Base-by-base conservation (phyloP, 1,284 basidiomycete genomes). In the Phylloboletellus chloephorus region DNA sequence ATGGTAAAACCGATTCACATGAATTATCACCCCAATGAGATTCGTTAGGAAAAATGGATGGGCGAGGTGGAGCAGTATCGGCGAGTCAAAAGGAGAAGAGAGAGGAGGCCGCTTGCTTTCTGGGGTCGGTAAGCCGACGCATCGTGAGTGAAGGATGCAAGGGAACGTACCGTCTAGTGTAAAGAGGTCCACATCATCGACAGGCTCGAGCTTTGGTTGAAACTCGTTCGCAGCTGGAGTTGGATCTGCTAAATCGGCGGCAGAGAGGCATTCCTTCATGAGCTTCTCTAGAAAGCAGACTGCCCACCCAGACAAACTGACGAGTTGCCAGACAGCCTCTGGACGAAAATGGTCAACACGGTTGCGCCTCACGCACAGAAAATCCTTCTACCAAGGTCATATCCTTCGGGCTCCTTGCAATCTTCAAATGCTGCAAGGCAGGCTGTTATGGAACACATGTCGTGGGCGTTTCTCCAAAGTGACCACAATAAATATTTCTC, bases 281-380 rank as follows among this genome's bases (percentile, higher is more conserved):
- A 88, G 56, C 42, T 64, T 73, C 56, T 82, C 80, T n/a, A 78
- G 49, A 45, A 84, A 76, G 22, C 63, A 61, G 19, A 84, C 61
- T 33, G 75, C 58, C 81, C 82, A 88, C 12, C 61, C 63, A 1
- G 71, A 73, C 31, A 85, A 52, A 11, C 71, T 72, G 31, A 79
- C 71, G 5, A 88, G 67, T 47, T 82, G 76, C 84, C 84, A 87
- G 20, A 78, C 68, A 24, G 78, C 75, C 41, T 77, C 83, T 87
- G 42, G 10, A 39, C 25, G 39, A 6, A 29, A 24, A 28, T 13
- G 3, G 10, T 53, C 17, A 45, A 42, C n/a, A 11, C 12, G 13
- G 38, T 37, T 23, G 5, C 29, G 38, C 15, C 25, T 30, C 20
- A 4, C 6, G 12, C 10, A 10, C 34, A 24, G 17, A 31, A 39